Evolutionary conservation across 805 yeast genomes (phyloP), one percentile per base, ranked within the genome.

Genomic region (Yamadazyma sp.): DNA sequence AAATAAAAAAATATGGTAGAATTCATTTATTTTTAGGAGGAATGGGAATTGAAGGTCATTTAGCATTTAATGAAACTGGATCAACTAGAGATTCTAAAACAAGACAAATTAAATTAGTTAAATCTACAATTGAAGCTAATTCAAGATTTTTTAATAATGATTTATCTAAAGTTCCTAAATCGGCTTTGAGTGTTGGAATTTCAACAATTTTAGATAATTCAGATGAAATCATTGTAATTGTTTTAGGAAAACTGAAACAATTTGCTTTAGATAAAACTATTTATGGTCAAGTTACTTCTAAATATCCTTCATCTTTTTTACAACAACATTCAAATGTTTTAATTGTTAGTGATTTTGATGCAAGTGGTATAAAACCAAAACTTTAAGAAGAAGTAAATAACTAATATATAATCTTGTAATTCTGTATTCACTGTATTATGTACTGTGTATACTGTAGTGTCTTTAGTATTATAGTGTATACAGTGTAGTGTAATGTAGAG

Each of bases 21-120:
- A 73, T 76, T 40, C 64, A 76, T 47, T 56, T 76, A 35, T 76
- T 76, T 45, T 48, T 76, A 47, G 81, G 81, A 5, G 82, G 81
- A 1, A 58, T 76, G 47, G 81, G 82, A 1, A 75, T 78, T 11
- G 77, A 76, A 47, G 82, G 81, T 20, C 81, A 76, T 50, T 60
- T 76, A 45, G 81, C 82, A 2, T 76, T 76, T 48, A 76, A 76
- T 54, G 81, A 76, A 55, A 61, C 69, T 12, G 82, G 82, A 7
- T 71, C 78, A 5, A 18, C 63, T 2, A 63, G 75, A 38, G 52
- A 55, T 39, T 64, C 75, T 7, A 52, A 38, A 19, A 76, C 82
- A 2, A 58, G 82, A 40, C 53, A 56, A 39, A 75, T 76, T 25
- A 46, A 50, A 2, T 60, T 76, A 35, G 81, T 67, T 10, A 60